phyloP scores from a whole-genome alignment of 257 asterid genomes.

The Petrea volubilis region DNA sequence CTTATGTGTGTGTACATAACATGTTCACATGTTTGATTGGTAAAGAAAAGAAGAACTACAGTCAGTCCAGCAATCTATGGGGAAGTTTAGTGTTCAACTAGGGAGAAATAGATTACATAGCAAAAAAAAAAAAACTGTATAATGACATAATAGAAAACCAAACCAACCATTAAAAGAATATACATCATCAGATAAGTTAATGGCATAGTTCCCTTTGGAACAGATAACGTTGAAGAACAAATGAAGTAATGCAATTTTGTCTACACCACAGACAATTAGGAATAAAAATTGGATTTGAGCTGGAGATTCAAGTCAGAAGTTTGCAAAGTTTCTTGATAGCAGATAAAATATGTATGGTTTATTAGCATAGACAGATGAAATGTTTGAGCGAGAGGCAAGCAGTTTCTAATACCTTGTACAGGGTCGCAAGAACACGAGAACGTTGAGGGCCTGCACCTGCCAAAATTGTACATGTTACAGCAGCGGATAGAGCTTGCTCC shows the following conservation, averaged over 20 bases:
- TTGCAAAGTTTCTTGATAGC: not conserved
- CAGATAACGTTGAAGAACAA: not conserved
- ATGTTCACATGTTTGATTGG: too few species aligned
- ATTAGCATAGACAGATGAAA: not conserved
- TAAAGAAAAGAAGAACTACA: too few species aligned
- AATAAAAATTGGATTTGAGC: not conserved
- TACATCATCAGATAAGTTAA: not conserved
- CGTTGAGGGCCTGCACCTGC: conserved; percentile 84
- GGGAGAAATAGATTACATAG: too few species aligned
- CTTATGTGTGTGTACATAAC: too few species aligned
- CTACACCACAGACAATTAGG: not conserved
- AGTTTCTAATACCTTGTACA: conserved; percentile 69
- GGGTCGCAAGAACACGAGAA: conserved; percentile 95
- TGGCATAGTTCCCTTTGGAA: not conserved
- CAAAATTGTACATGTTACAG: conserved; percentile 81
- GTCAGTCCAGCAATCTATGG: too few species aligned
- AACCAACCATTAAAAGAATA: not conserved
- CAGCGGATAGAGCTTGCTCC: conserved; percentile 68
- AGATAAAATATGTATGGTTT: not conserved
- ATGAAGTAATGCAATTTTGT: not conserved
- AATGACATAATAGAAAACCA: conserved; percentile 15
- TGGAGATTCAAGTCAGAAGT: conserved; percentile 16
- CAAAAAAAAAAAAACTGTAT: not conserved
- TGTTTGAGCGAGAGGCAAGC: not conserved
- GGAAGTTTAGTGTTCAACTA: too few species aligned